Evolutionary conservation across 2,329 filamentous ascomycete genomes (phyloP), one percentile per base, ranked within the genome.

Genomic region (Colletotrichum chlorophyti): DNA sequence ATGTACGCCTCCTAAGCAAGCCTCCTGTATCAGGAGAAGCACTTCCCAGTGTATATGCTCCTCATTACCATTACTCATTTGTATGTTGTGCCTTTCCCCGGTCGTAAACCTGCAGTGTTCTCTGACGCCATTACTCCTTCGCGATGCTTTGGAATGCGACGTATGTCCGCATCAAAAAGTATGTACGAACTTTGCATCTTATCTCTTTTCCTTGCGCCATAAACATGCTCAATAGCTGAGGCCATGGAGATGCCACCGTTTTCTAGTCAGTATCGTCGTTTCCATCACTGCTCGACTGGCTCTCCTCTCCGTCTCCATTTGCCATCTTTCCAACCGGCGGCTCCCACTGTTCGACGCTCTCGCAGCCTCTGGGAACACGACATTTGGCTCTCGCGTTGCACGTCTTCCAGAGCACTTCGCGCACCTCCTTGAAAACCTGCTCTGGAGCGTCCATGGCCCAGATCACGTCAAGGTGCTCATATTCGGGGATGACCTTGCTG

Each of bases 391-490:
- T 72, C 24, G 65, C 77, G 42, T 85, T 31, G 76, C 86, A 78
- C 1, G 91, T 96, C 72, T 87, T 87, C 93, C 93, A 97, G 11
- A 97, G 73, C 12, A 96, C 88, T 66, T 94, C 88, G 26, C 87
- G 83, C 0, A 97, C 78, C 74, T 96, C 93, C 54, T 79, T 81
- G 5, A 93, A 95, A 1, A 97, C 91, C 70, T 94, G 85, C 43
- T 94, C 88, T 14, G 93, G 85, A 0, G 87, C 86, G 68, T 97
- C 93, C 80, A 97, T 91, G 0, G 93, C 93, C 94, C 94, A 97
- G 32, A 98, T 86, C 2, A 97, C 91, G 74, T 97, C 94, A 5
- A 98, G 81, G 74, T 98, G 94, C 75, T 97, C 94, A 70, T 97
- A 96, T 42, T 89, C 91, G 3, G 91, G 86, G 38, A 97, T 90